Conservation (phyloP, 2,329 filamentous ascomycete genomes). For the Fusarium anthophilum region DNA sequence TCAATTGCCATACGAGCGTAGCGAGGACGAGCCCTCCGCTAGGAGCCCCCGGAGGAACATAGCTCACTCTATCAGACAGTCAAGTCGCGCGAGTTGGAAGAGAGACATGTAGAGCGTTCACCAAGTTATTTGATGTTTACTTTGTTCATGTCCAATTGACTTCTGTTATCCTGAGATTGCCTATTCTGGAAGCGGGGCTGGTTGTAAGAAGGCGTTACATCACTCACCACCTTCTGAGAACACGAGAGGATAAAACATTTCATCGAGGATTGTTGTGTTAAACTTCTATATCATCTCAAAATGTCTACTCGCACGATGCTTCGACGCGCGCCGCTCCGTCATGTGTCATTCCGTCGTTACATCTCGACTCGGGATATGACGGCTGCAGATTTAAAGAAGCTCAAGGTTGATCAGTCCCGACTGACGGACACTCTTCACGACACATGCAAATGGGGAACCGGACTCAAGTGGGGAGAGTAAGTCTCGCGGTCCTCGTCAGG, state of each 20-base stretch:
- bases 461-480: constrained; percentile 37
- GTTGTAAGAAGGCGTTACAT: constrained; percentile 25
- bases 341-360: background rate
- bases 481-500: rapidly evolving
- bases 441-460: constrained; percentile 35
- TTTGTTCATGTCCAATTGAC: background rate
- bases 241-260: background rate
- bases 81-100: background rate
- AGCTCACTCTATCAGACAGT: too few species aligned
- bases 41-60: too few species aligned
- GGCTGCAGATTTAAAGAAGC: constrained; percentile 20
- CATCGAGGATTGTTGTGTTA: rapidly evolving
- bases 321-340: background rate
- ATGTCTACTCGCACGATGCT: background rate
- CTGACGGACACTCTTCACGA: constrained; percentile 39
- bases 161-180: background rate
- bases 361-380: constrained; percentile 39
- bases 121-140: background rate
- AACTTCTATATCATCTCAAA: rapidly evolving
- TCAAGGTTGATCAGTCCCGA: constrained; percentile 30
- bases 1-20: too few species aligned
- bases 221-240: constrained; percentile 6
- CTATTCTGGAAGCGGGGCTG: constrained; percentile 15
- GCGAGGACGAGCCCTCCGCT: too few species aligned
- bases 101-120: constrained; percentile 6